phyloP scores from a whole-genome alignment of 805 yeast genomes.

The Teunomyces aglyptinius region DNA sequence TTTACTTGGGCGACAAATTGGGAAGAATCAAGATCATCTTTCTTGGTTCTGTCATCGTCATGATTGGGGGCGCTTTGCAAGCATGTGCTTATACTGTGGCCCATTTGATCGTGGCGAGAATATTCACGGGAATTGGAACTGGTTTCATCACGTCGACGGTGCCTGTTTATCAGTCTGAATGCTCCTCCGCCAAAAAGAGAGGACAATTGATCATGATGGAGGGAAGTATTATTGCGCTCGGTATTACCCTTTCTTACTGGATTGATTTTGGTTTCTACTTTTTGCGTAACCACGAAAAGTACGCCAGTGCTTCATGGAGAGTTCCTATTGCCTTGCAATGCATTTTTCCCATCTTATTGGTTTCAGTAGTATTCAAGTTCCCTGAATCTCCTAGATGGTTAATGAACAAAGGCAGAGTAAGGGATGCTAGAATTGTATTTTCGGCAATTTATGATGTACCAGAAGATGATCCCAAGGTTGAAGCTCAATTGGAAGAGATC shows the following conservation, averaged over 20 bases:
- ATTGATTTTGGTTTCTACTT: conserved; percentile 34
- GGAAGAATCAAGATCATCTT: conserved; percentile 22
- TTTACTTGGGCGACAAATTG: conserved; percentile 19
- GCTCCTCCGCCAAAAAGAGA: conserved; percentile 32
- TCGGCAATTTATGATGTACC: conserved; percentile 9
- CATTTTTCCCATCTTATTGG: conserved; percentile 16
- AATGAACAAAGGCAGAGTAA: conserved; percentile 24
- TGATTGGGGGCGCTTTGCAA: conserved; percentile 23
- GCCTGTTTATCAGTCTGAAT: conserved; percentile 37
- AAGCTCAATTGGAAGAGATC: conserved; percentile 19
- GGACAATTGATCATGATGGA: conserved; percentile 31
- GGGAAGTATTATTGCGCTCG: conserved; percentile 25
- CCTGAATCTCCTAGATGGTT: conserved; percentile 50
- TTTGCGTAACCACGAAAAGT: conserved; percentile 1
- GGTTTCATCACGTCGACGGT: conserved; percentile 36
- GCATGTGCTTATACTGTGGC: conserved; percentile 19
- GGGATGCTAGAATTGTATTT: conserved; percentile 23
- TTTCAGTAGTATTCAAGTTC: conserved; percentile 17
- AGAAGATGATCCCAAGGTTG: conserved; percentile 10
- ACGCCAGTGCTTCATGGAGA: conserved; percentile 31
- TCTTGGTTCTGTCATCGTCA: conserved; percentile 18
- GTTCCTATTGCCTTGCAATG: conserved; percentile 33
- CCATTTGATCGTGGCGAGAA: conserved; percentile 32
- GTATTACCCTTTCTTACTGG: conserved; percentile 35
- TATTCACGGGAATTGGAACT: conserved; percentile 33